Evolutionary conservation across 2,329 filamentous ascomycete genomes (phyloP), one percentile per base, ranked within the genome.

Genomic region (Dendryphion nanum): DNA sequence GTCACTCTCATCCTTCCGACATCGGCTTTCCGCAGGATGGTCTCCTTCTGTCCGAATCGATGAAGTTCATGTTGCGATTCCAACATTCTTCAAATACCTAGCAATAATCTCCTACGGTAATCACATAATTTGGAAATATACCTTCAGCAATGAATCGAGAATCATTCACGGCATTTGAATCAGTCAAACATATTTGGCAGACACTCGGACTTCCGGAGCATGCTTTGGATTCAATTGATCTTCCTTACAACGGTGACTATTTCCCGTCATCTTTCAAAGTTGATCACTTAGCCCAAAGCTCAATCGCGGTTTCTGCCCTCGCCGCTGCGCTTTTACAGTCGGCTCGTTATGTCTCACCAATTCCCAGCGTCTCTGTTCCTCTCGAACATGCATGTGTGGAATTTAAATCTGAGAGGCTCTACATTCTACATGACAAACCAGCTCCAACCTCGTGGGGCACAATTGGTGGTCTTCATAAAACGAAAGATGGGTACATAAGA

Each of bases 231-330:
- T 50, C 54, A 15, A 42, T 64, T 2, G 12, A 51, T 14, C 33
- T 59, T 18, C 29, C 53, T 16, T 16, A 45, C 2, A 38, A 57
- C 42, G 47, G 40, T 0, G 54, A 62, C 4, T 62, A 59, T 3
- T 53, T 69, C 1, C 69, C 70, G 1, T 79, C 75, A 1, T 80
- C 76, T 0, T 80, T 73, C 64, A 78, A 76, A 40, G 68, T 81
- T 12, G 73, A 68, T 0, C 61, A 73, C 24, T 59, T 81, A 0
- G 76, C 76, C 0, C 77, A 80, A 48, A 63, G 69, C 8, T 66
- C 71, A 1, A 76, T 82, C 18, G 73, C 68, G 0, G 50, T 76
- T 0, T 74, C 77, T 0, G 73, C 73, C 0, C 60, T 81, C 0
- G 53, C 69, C 0, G 77, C 77, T 2, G 68, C 75, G 0, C 61